Evolutionary conservation across 1,139 yeast species (phyloP), one percentile per base, ranked within the genome.

Genomic region (Debaryomyces sp.): DNA sequence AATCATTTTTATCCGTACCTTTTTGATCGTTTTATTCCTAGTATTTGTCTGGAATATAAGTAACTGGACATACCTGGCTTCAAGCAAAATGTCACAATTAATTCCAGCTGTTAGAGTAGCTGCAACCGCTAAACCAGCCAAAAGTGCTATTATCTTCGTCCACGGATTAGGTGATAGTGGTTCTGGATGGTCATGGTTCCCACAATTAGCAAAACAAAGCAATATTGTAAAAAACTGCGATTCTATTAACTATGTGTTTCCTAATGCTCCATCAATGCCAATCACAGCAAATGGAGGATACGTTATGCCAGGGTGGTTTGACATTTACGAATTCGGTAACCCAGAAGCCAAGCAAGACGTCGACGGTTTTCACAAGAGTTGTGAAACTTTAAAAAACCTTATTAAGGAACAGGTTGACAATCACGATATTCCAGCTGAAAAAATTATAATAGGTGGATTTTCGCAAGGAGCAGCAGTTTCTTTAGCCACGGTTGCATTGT

Each of bases 131-230:
- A 50, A 55, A 22, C 69, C 71, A 6, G 73, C 76, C 6, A 67
- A 63, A 45, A 61, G 91, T 1, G 85, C 96, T 1, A 72, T 92
- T 27, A 89, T 94, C 27, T 81, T 94, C 54, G 62, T 90, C 48
- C 99, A 94, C 62, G 99, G 99, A 0, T 75, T 94, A 17, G 99
- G 99, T 8, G 99, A 92, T 63, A 67, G 88, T 1, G 97, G 97
- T 6, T 75, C 78, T 26, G 98, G 98, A 2, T 94, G 97, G 97
- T 73, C 82, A 34, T 89, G 89, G 75, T 70, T 94, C 37, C 83
- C 87, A 5, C 82, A 82, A 45, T 54, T 75, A 38, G 61, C 78
- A 36, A 67, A 68, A 26, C 75, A 72, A 49, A 55, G 78, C 46
- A 75, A 67, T 41, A 74, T 70, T 41, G 68, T 81, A 18, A 68